These are phyloP conservation scores for Cyclaneusma minus DNA, from an alignment of 2,329 filamentous ascomycete genomes.

Conservation along the genomic window DNA sequence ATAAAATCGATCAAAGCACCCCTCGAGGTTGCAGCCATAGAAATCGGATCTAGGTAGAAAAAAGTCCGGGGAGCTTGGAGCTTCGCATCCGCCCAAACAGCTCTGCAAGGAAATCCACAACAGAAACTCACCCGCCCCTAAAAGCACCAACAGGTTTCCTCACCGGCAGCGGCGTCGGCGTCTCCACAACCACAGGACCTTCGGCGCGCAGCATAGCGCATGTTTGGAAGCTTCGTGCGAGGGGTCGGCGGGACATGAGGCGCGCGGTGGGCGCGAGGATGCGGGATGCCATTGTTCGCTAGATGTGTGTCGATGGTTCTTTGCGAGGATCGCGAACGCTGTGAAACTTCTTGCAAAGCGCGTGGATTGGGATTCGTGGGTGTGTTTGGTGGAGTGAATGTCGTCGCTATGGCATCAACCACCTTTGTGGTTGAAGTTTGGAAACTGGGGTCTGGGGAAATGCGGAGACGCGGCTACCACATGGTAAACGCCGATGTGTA, in stretches of 20 bases:
- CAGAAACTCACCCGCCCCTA: constrained; percentile 46
- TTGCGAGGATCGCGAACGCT: not conserved
- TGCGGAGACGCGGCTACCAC: no score
- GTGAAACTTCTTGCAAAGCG: constrained; percentile 1
- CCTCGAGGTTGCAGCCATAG: constrained; percentile 3
- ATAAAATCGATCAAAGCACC: constrained; percentile 1
- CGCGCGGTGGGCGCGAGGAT: constrained; percentile 24
- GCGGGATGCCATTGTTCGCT: constrained; percentile 25
- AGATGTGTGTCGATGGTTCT: not conserved
- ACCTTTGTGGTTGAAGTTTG: no score
- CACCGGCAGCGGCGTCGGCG: constrained; percentile 30
- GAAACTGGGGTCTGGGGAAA: no score
- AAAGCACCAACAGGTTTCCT: constrained; percentile 57
- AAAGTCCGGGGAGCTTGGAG: not conserved
- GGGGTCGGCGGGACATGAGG: constrained; percentile 12
- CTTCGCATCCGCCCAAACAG: not conserved
- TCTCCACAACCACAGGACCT: no score
- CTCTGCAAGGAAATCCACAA: constrained; percentile 1
- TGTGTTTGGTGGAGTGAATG: no score
- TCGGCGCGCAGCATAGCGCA: constrained; percentile 22
- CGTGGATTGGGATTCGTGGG: no score
- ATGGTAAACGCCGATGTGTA: no score
- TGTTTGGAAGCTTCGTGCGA: constrained; percentile 19
- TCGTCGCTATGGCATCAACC: no score
- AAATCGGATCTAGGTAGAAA: not conserved